A percentile compares a stretch with the other conserved stretches of the same genome.
phyloP scores from a whole-genome alignment of 371 early-diverging fungal species.

The Zancudomyces culisetae region DNA sequence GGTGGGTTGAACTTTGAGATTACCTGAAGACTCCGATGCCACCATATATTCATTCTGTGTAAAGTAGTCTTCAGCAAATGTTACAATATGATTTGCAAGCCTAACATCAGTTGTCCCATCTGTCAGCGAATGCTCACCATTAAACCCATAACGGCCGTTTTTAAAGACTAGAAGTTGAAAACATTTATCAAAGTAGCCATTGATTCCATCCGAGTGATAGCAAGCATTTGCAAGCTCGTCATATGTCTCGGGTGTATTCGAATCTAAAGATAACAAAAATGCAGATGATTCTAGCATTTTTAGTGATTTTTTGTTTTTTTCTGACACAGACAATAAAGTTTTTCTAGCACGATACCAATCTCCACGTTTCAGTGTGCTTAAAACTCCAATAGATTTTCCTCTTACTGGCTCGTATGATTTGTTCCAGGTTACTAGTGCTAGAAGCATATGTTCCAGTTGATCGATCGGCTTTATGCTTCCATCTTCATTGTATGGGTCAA shows the following conservation, averaged over 20 bases:
- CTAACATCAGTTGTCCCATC: slow-evolving; percentile 27
- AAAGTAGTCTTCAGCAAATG: slow-evolving; percentile 8
- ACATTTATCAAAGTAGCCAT: slow-evolving; percentile 29
- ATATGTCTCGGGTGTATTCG: slow-evolving; percentile 29
- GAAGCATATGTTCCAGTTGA: background rate
- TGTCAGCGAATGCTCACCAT: slow-evolving; percentile 29
- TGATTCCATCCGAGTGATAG: slow-evolving; percentile 25
- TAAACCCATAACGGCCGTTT: slow-evolving; percentile 27
- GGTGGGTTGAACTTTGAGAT: background rate
- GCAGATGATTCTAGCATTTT: slow-evolving; percentile 32
- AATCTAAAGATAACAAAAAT: slow-evolving; percentile 40
- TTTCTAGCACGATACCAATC: slow-evolving; percentile 28
- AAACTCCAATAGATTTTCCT: slow-evolving; percentile 26
- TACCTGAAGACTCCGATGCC: background rate
- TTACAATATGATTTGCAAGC: slow-evolving; percentile 15
- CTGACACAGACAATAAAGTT: slow-evolving; percentile 20
- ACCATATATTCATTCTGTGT: background rate
- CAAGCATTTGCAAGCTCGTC: slow-evolving; percentile 31
- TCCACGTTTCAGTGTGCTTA: slow-evolving; percentile 32
- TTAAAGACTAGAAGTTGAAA: slow-evolving; percentile 26
- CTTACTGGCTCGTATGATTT: slow-evolving; percentile 9
- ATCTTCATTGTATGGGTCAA: background rate
- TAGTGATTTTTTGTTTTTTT: slow-evolving; percentile 26
- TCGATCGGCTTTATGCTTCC: background rate
- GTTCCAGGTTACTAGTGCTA: slow-evolving; percentile 1